Evolutionary conservation across 345 rosid genomes (phyloP), one percentile per base, ranked within the genome.

Genomic region (Heritiera fomes): DNA sequence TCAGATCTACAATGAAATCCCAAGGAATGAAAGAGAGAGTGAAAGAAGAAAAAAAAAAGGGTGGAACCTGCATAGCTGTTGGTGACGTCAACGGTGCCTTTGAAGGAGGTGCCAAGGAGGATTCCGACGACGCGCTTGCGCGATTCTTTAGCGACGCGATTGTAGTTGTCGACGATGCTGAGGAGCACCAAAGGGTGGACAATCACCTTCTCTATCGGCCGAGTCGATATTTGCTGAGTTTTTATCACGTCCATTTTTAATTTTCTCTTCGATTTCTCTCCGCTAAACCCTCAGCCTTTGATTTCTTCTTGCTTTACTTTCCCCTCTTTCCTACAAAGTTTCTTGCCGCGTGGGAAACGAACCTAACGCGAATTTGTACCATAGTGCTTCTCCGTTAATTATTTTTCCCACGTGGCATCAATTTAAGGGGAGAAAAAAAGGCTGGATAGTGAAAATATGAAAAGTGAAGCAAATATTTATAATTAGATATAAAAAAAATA

Each of bases 161-260:
- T 96, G 88, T 92, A 96, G 86, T 96, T 95, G 82, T 96, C 98
- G 81, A 93, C 97, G 81, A 96, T 92, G 84, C 99, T 96, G 8
- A 96, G 94, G 52, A 96, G 91, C 62, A 96, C 99, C 61, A 96
- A 92, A 6, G 99, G 99, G 28, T 96, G 99, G 63, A 95, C 97
- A 56, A 95, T 83, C 77, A 93, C 99, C 75, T 92, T 96, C 93
- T 94, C 97, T 15, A 96, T 88, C 52, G 99, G 91, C 77, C 91
- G 87, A 46, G 95, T 77, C 23, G 88, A 83, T 59, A 96, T 83
- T 82, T 96, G 97, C 84, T 94, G 98, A 40, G 98, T 90, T 86
- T 96, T 96, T 38, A 96, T 89, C 84, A 92, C 98, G 61, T 96
- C 99, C 98, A 96, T 93, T 75, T 13, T 13, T 38, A 12, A 3